Conservation (phyloP, 2,329 filamentous ascomycete species). For the Venturia effusa region DNA sequence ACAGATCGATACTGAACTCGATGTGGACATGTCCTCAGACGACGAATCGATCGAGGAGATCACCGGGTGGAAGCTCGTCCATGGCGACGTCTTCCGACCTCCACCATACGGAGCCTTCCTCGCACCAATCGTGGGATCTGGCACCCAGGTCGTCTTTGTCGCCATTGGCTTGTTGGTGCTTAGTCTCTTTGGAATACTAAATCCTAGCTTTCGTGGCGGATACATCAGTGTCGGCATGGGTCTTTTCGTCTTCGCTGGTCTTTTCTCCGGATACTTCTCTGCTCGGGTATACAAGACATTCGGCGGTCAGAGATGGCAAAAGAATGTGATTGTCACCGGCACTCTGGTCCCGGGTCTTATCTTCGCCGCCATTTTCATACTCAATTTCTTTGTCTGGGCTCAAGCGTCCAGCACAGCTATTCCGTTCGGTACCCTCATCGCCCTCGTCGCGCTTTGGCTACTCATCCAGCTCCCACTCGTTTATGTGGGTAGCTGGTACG, state of each 20-base stretch:
- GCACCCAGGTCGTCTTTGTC: constrained; percentile 81
- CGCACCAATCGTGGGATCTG: constrained; percentile 72
- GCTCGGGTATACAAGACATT: constrained; percentile 75
- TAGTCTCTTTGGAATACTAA: constrained; percentile 66
- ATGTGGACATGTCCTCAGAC: constrained; percentile 49
- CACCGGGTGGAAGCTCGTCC: constrained; percentile 79
- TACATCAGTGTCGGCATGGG: constrained; percentile 78
- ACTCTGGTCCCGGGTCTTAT: constrained; percentile 68
- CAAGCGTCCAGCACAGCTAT: constrained; percentile 82
- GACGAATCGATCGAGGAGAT: constrained; percentile 68
- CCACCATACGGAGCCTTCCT: constrained; percentile 61
- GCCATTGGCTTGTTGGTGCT: constrained; percentile 58
- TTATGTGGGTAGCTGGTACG: constrained; percentile 68
- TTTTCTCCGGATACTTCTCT: constrained; percentile 83
- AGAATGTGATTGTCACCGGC: constrained; percentile 65
- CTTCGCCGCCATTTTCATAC: constrained; percentile 63
- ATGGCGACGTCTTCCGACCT: constrained; percentile 76
- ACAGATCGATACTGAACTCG: constrained; percentile 43
- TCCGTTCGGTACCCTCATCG: constrained; percentile 68
- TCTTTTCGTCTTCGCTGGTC: constrained; percentile 70
- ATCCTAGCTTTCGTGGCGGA: constrained; percentile 80
- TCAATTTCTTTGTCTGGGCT: constrained; percentile 85
- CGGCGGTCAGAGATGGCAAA: constrained; percentile 60
- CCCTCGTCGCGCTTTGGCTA: constrained; percentile 66
- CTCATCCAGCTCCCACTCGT: constrained; percentile 79